Conservation (phyloP, 805 yeast genomes). For the Wickerhamiella bombiphila region DNA sequence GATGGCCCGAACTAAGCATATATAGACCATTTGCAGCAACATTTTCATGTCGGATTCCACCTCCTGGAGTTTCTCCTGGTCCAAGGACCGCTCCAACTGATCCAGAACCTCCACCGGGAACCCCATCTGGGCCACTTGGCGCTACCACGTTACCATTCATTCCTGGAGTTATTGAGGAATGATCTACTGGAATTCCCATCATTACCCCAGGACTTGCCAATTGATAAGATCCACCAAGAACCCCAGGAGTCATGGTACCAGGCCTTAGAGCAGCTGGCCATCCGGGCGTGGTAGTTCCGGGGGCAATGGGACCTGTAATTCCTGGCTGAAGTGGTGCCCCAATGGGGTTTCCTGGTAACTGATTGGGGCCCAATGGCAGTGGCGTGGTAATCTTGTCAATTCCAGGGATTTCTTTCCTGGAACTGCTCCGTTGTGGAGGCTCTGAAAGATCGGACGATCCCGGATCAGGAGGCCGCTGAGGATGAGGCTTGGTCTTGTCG, state of each 20-base stretch:
- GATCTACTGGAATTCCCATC: not conserved
- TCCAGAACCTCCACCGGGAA: not conserved
- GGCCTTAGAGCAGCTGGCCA: not conserved
- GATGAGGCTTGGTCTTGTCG: not conserved
- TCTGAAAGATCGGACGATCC: not conserved
- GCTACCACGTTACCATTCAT: not conserved
- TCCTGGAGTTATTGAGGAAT: not conserved
- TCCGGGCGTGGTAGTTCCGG: not conserved
- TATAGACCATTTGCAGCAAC: conserved; percentile 20
- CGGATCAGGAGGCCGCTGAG: not conserved
- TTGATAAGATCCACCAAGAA: not conserved
- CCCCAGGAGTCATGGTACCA: conserved; percentile 1
- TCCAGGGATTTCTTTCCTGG: conserved; percentile 7
- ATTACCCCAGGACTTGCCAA: conserved; percentile 2
- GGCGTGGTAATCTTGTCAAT: conserved; percentile 11
- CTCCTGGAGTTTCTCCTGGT: not conserved
- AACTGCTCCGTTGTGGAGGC: not conserved
- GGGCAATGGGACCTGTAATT: not conserved
- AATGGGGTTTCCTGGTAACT: not conserved
- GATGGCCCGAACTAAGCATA: conserved; percentile 16
- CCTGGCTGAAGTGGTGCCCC: not conserved
- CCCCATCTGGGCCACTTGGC: not conserved
- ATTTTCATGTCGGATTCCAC: not conserved
- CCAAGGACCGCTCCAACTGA: not conserved
- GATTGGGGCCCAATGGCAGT: conserved; percentile 7